phyloP scores from a whole-genome alignment of 2,329 filamentous ascomycete genomes.

The Alternaria triticimaculans region DNA sequence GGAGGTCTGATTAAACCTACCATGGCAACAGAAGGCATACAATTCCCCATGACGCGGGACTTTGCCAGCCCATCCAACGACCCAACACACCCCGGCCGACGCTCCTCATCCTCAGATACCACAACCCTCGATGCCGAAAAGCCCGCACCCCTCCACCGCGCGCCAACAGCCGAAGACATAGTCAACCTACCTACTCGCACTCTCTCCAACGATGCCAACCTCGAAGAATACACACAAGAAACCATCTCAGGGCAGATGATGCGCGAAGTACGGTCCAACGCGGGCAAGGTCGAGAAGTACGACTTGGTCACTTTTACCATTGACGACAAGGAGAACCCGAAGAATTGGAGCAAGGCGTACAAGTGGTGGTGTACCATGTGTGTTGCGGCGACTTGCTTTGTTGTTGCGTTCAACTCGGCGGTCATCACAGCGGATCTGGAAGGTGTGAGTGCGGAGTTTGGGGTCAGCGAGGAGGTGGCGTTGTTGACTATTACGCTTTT shows the following conservation, averaged over 20 bases:
- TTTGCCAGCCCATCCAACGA: conserved; percentile 12
- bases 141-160: conserved; percentile 20
- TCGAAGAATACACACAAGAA: conserved; percentile 72
- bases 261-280: conserved; percentile 61
- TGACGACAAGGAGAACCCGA: conserved; percentile 78
- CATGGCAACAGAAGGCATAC: conserved; percentile 27
- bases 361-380: conserved; percentile 87
- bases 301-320: conserved; percentile 74
- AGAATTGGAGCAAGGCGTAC: conserved; percentile 79
- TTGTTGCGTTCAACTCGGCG: conserved; percentile 63
- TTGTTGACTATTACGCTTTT: conserved; percentile 77
- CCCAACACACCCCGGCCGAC: conserved; percentile 13
- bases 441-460: conserved; percentile 68
- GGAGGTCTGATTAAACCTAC: background rate
- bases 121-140: conserved; percentile 16
- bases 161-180: conserved; percentile 50
- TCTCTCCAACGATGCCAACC: conserved; percentile 60
- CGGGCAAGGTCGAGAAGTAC: conserved; percentile 58
- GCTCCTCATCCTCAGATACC: conserved; percentile 21
- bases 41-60: conserved; percentile 16
- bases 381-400: conserved; percentile 66
- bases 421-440: conserved; percentile 79
- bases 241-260: conserved; percentile 68
- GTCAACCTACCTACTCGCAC: conserved; percentile 70
- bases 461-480: conserved; percentile 74